These are phyloP conservation scores for Xylaria bambusicola DNA, from an alignment of 495 filamentous ascomycete genomes.

Conservation along the genomic window DNA sequence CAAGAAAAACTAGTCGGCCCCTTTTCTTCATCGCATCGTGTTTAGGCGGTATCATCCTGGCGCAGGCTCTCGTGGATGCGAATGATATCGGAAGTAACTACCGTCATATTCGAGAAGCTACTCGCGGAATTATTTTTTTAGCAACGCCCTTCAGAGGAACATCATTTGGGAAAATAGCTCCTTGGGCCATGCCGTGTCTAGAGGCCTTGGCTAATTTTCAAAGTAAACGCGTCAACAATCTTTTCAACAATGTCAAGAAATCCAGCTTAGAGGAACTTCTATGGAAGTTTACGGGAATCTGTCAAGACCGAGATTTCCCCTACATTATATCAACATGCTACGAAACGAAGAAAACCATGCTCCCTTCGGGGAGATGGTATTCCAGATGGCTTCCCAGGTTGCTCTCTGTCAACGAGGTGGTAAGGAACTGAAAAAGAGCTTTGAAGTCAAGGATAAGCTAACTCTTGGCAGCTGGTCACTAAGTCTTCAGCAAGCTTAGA, in stretches of 20 bases:
- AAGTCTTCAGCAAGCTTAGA: neutral
- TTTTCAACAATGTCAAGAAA: too few species aligned
- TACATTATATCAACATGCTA: too few species aligned
- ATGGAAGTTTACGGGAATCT: neutral
- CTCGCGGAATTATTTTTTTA: constrained; percentile 33
- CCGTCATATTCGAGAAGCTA: constrained; percentile 23
- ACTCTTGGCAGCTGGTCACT: neutral
- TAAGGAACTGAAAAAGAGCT: too few species aligned
- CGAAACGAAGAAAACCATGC: too few species aligned
- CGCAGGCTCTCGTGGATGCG: constrained; percentile 30
- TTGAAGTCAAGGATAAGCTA: too few species aligned
- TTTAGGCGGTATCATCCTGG: constrained; percentile 37
- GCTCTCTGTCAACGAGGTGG: too few species aligned
- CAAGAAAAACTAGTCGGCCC: constrained; percentile 17
- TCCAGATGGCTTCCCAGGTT: too few species aligned
- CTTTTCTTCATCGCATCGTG: constrained; percentile 41
- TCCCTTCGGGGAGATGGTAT: too few species aligned
- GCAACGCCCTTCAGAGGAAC: constrained; percentile 37
- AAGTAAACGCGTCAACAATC: neutral
- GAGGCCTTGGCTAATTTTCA: neutral
- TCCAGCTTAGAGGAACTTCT: too few species aligned
- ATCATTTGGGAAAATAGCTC: constrained; percentile 27
- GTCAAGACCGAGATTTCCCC: too few species aligned
- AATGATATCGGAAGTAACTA: constrained; percentile 13
- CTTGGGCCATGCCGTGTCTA: constrained; percentile 18